Evolutionary conservation across 352 stramenopile species (phyloP).

Genomic region (Pythium vanterpoolii): DNA sequence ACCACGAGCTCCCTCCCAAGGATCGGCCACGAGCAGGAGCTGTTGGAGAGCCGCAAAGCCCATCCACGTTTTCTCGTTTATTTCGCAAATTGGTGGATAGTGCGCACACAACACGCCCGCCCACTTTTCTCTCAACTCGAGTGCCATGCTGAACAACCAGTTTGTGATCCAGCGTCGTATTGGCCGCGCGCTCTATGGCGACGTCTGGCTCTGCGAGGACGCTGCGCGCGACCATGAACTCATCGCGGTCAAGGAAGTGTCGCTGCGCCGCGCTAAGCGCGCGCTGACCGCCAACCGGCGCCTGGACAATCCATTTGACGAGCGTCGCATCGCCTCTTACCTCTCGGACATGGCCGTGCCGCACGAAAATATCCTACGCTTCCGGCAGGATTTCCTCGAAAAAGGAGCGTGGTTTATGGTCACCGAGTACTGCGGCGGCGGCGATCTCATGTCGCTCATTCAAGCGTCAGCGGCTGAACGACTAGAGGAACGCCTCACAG

Average conservation of each 20-base stretch:
- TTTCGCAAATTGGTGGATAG: conserved; percentile 7
- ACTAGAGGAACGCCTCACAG: conserved; percentile 24
- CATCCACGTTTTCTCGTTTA: not conserved
- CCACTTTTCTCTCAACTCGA: not conserved
- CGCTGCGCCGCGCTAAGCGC: conserved; percentile 31
- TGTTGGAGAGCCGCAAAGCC: not conserved
- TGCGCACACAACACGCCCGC: not conserved
- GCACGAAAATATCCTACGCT: conserved; percentile 44
- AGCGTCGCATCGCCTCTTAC: conserved; percentile 23
- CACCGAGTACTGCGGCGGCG: conserved; percentile 44
- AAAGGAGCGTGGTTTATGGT: conserved; percentile 47
- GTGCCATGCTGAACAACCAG: conserved; percentile 8
- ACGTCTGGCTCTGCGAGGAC: conserved; percentile 46
- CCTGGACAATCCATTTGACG: conserved; percentile 43
- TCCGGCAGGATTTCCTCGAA: conserved; percentile 45
- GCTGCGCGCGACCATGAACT: conserved; percentile 29
- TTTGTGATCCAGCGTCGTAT: conserved; percentile 6
- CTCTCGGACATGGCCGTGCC: conserved; percentile 33
- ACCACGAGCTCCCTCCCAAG: no score
- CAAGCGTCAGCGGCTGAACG: conserved; percentile 5
- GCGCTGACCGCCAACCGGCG: conserved; percentile 30
- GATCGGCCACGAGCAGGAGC: no score
- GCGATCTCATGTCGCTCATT: conserved; percentile 39
- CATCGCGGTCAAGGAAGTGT: conserved; percentile 52
- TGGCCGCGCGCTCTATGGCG: conserved; percentile 44